Evolutionary conservation across 441 rosid species (phyloP).

Genomic region (Erodium moschatum): DNA sequence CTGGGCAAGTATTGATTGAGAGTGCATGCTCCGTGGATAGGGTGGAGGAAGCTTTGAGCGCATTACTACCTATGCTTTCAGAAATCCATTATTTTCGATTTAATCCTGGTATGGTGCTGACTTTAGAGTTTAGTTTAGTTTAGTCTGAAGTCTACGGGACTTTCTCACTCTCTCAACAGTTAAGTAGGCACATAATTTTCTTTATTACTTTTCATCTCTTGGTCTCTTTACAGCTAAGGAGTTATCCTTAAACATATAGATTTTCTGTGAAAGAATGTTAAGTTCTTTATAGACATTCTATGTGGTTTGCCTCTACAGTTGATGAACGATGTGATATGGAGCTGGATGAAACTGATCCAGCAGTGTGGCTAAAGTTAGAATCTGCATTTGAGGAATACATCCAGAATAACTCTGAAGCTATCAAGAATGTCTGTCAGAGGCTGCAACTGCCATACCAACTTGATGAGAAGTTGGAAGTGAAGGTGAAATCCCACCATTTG

Average conservation of each 20-base stretch:
- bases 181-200: neutral
- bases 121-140: slow-evolving; percentile 14
- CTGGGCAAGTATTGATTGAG: slow-evolving; percentile 94
- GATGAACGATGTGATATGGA: slow-evolving; percentile 97
- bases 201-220: slow-evolving; percentile 10
- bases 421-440: slow-evolving; percentile 63
- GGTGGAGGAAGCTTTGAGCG: slow-evolving; percentile 89
- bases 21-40: slow-evolving; percentile 97
- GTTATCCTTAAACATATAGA: neutral
- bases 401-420: slow-evolving; percentile 48
- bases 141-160: neutral
- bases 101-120: slow-evolving; percentile 57
- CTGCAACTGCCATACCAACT: slow-evolving; percentile 62
- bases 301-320: slow-evolving; percentile 38
- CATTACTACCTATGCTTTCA: slow-evolving; percentile 86
- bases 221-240: neutral
- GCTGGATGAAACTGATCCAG: slow-evolving; percentile 96
- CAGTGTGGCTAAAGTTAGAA: slow-evolving; percentile 84
- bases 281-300: slow-evolving; percentile 9
- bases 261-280: slow-evolving; percentile 14
- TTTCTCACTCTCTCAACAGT: slow-evolving; percentile 11
- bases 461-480: slow-evolving; percentile 62
- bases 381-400: slow-evolving; percentile 71
- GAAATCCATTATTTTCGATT: slow-evolving; percentile 83
- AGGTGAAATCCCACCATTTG: slow-evolving; percentile 38